Conservation (phyloP, 768 basidiomycete genomes). For the Mycena alexandri region DNA sequence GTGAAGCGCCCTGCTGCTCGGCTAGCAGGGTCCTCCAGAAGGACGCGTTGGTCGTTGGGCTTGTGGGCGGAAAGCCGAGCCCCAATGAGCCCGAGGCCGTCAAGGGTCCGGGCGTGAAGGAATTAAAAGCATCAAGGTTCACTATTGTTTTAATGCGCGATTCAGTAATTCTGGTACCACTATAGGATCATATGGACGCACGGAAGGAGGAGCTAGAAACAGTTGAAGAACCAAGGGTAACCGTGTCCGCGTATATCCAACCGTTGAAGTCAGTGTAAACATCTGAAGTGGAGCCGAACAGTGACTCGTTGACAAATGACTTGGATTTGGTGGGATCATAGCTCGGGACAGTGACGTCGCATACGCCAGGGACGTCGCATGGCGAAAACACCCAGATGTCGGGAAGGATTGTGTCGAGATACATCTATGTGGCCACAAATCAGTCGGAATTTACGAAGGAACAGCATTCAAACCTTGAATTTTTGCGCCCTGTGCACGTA, state of each 20-base stretch:
- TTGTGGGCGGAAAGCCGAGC: slow-evolving; percentile 16
- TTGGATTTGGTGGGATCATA: slow-evolving; percentile 19
- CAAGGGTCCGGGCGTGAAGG: slow-evolving; percentile 18
- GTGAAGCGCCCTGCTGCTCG: slow-evolving; percentile 14
- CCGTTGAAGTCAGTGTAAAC: slow-evolving; percentile 12
- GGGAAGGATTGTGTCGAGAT: slow-evolving; percentile 14
- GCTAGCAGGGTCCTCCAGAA: slow-evolving; percentile 16
- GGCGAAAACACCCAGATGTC: slow-evolving; percentile 13
- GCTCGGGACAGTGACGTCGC: slow-evolving; percentile 15
- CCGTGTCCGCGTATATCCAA: slow-evolving; percentile 14
- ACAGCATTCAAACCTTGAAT: slow-evolving; percentile 14
- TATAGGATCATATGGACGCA: slow-evolving; percentile 10
- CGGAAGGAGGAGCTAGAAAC: slow-evolving; percentile 17
- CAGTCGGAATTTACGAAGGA: slow-evolving; percentile 4
- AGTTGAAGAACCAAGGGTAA: slow-evolving; percentile 14
- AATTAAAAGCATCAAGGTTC: slow-evolving; percentile 16
- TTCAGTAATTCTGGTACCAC: slow-evolving; percentile 13
- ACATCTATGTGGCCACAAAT: slow-evolving; percentile 11
- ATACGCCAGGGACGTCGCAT: slow-evolving; percentile 14
- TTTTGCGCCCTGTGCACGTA: slow-evolving; percentile 15
- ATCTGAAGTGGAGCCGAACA: slow-evolving; percentile 9
- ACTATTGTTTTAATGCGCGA: slow-evolving; percentile 13
- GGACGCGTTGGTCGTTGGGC: slow-evolving; percentile 12
- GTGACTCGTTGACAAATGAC: slow-evolving; percentile 16
- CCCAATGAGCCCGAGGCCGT: slow-evolving; percentile 18